Evolutionary conservation across 306 rosid species (phyloP), one percentile per base, ranked within the genome.

Genomic region (Dalbergia oliveri): DNA sequence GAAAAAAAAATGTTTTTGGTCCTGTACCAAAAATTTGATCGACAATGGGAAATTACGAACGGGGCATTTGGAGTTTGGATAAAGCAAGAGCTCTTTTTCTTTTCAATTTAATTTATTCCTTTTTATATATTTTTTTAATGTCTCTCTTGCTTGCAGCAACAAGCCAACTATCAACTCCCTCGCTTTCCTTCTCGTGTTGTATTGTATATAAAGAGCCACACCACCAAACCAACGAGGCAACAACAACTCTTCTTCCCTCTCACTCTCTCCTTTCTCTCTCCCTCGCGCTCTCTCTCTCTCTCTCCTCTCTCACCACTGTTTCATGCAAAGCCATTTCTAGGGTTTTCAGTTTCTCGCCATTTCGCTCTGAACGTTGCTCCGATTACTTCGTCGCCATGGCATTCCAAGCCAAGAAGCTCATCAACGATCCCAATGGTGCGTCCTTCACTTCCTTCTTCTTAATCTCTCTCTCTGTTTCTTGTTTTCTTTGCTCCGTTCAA

Each of bases 391-490:
- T 79, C 79, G 75, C 81, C 86, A 95, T 94, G 99, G 88, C 91
- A 75, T 86, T 86, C 59, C 89, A 83, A 23, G 87, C 84, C 34
- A 93, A 93, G 94, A 95, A 91, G 93, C 90, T 95, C 86, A 93
- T 93, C 91, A 89, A 91, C 89, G 83, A 93, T 63, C 94, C 97
- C 57, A 65, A 82, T 39, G 92, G 98, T 95, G 66, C 43, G 71
- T 59, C 31, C 65, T 75, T 70, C 61, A 18, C 57, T 81, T 72
- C 59, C 44, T 11, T 62, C 76, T 75, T 73, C 45, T 53, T 47
- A 6, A 44, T 71, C 73, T 37, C 11, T 62, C 11, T 64, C 23
- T 35, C 58, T 51, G 12, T 14, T 9, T 39, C 5, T 18, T 39
- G 0, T 6, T 41, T 43, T 33, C 56, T 37, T 63, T 59, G 15